These are phyloP conservation scores for Sugiyamaella smithiae DNA, from an alignment of 805 yeast species.

Conservation along the genomic window DNA sequence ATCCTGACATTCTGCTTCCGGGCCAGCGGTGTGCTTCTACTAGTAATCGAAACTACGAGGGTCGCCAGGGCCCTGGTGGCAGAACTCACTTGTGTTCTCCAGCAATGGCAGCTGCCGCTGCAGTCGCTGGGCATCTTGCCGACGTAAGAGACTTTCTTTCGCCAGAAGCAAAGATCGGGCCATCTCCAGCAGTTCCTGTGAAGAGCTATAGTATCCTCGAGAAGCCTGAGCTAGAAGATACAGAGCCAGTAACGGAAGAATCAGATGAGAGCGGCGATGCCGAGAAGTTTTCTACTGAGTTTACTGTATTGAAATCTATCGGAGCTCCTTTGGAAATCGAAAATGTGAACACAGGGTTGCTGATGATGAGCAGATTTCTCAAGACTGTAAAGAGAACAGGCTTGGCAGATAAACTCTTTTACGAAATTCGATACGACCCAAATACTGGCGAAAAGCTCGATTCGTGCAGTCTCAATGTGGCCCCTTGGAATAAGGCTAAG, in stretches of 20 bases:
- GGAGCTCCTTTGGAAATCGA: constrained; percentile 94
- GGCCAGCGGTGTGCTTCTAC: constrained; percentile 98
- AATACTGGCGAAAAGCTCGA: constrained; percentile 60
- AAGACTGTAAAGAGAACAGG: constrained; percentile 98
- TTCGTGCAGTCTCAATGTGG: constrained; percentile 82
- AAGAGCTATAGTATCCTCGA: constrained; percentile 46
- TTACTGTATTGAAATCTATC: constrained; percentile 72
- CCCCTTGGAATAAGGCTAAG: constrained; percentile 75
- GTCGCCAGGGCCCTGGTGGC: constrained; percentile 96
- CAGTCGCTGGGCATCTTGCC: constrained; percentile 80
- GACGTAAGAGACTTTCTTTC: constrained; percentile 77
- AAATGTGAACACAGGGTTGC: constrained; percentile 96
- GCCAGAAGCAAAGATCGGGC: neutral
- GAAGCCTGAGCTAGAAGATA: constrained; percentile 35
- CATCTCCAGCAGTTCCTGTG: constrained; percentile 23
- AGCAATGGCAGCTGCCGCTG: constrained; percentile 99
- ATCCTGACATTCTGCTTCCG: constrained; percentile 92
- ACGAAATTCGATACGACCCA: constrained; percentile 76
- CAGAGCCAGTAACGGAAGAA: neutral
- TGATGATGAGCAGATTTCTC: constrained; percentile 95
- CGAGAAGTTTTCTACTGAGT: constrained; percentile 67
- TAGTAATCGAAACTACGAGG: constrained; percentile 96
- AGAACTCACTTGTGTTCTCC: constrained; percentile 98
- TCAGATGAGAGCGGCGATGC: neutral
- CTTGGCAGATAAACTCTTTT: constrained; percentile 78